These are phyloP conservation scores for Lactarius tabidus DNA, from an alignment of 768 basidiomycete species.

Conservation along the genomic window DNA sequence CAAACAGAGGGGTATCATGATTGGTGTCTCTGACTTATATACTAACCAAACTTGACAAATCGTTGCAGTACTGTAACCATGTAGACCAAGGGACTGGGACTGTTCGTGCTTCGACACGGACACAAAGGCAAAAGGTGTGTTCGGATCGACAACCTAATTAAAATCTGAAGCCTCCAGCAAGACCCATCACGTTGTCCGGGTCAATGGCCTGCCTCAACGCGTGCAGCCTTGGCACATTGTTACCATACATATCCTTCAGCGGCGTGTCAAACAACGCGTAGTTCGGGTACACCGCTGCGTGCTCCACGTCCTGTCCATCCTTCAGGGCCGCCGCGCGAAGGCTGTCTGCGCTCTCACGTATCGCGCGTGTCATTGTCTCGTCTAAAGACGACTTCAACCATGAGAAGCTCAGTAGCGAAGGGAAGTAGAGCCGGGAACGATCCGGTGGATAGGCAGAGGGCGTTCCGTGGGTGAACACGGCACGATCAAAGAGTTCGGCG, in stretches of 20 bases:
- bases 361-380: background rate
- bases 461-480: background rate
- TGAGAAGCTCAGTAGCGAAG: background rate
- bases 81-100: no score
- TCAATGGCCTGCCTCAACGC: background rate
- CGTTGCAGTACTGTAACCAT: no score
- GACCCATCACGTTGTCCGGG: no score
- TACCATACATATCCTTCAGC: conserved; percentile 7
- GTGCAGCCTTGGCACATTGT: conserved; percentile 13
- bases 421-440: background rate
- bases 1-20: no score
- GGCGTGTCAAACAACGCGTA: background rate
- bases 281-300: background rate
- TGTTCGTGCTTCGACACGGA: no score
- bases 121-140: background rate
- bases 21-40: no score
- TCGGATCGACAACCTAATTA: background rate
- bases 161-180: conserved; percentile 25
- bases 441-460: background rate
- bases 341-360: background rate
- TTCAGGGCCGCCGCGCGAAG: background rate
- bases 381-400: background rate
- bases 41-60: no score
- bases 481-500: background rate
- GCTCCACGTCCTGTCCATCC: background rate